phyloP scores from a whole-genome alignment of 129 eudicot species.

The Erigeron canadensis region DNA sequence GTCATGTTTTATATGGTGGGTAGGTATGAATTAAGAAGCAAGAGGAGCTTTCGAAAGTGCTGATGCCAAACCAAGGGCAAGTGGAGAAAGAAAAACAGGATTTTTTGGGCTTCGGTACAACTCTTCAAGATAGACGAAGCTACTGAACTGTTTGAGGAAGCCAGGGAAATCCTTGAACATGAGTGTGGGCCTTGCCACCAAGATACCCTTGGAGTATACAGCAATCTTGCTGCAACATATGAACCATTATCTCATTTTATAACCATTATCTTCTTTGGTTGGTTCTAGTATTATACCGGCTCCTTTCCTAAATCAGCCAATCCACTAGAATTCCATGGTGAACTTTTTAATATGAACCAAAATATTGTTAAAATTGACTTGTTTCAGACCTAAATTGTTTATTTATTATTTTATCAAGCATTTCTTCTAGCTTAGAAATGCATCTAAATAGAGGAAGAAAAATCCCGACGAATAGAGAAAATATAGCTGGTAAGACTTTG shows the following conservation, averaged over 20 bases:
- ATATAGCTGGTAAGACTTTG: too few relatives aligned
- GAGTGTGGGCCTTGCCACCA: conserved; percentile 97
- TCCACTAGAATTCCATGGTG: not conserved
- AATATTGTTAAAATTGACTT: too few relatives aligned
- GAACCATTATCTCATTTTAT: conserved; percentile 47
- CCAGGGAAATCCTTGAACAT: conserved; percentile 83
- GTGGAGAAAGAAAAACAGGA: conserved; percentile 93
- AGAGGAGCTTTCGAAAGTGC: conserved; percentile 72
- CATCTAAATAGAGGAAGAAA: too few relatives aligned
- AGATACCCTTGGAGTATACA: conserved; percentile 96
- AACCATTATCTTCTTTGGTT: not conserved
- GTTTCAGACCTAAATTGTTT: too few relatives aligned
- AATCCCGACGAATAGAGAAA: too few relatives aligned
- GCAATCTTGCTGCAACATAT: conserved; percentile 98
- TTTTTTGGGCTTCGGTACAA: conserved; percentile 97
- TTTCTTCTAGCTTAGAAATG: too few relatives aligned
- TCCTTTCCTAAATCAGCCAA: not conserved
- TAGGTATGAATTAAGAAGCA: conserved; percentile 88
- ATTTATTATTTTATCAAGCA: too few relatives aligned
- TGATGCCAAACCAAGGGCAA: conserved; percentile 75
- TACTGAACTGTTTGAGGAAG: conserved; percentile 96
- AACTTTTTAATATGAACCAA: not conserved
- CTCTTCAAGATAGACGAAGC: conserved; percentile 93
- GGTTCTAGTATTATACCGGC: not conserved
- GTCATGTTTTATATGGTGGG: conserved; percentile 95